Percentiles rank a stretch among this genome's conserved stretches.
Evolutionary conservation across 2,329 filamentous ascomycete genomes (phyloP).

Genomic region (Penicillium verrucosum): DNA sequence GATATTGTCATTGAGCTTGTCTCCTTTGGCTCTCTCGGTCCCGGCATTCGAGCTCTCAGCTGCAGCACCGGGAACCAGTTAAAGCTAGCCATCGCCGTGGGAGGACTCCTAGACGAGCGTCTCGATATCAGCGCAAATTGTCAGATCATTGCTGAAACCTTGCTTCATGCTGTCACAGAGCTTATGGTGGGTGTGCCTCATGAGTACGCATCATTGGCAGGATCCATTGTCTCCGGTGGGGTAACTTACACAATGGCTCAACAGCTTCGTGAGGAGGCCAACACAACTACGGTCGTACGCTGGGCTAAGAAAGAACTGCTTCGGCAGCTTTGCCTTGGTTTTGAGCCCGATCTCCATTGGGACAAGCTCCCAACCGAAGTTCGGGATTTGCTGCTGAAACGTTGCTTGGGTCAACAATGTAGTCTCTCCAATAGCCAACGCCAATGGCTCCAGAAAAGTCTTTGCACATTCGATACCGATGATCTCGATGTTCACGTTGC

Average conservation of each 20-base stretch:
- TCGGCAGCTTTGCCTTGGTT: slow-evolving; percentile 48
- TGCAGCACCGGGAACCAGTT: slow-evolving; percentile 29
- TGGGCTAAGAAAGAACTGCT: slow-evolving; percentile 48
- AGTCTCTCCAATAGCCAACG: slow-evolving; percentile 41
- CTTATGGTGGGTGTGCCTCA: slow-evolving; percentile 35
- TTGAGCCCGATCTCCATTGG: slow-evolving; percentile 52
- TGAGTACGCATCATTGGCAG: slow-evolving; percentile 36
- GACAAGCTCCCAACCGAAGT: slow-evolving; percentile 49
- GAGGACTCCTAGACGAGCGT: slow-evolving; percentile 27
- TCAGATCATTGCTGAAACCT: slow-evolving; percentile 38
- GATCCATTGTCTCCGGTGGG: slow-evolving; percentile 33
- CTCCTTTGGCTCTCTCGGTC: slow-evolving; percentile 31
- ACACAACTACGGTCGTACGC: slow-evolving; percentile 39
- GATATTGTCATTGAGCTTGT: slow-evolving; percentile 36
- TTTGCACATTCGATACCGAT: slow-evolving; percentile 38
- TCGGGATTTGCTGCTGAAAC: slow-evolving; percentile 45
- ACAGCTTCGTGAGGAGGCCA: slow-evolving; percentile 35
- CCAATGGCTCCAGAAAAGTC: slow-evolving; percentile 44
- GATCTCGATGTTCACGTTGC: slow-evolving; percentile 46
- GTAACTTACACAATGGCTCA: slow-evolving; percentile 35
- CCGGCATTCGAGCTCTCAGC: slow-evolving; percentile 36
- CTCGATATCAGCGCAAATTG: slow-evolving; percentile 37
- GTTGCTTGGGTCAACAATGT: slow-evolving; percentile 45
- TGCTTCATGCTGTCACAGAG: slow-evolving; percentile 39
- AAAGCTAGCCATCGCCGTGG: slow-evolving; percentile 34